Conservation (phyloP, 2,329 filamentous ascomycete genomes). For the Ophiosphaerella korrae region DNA sequence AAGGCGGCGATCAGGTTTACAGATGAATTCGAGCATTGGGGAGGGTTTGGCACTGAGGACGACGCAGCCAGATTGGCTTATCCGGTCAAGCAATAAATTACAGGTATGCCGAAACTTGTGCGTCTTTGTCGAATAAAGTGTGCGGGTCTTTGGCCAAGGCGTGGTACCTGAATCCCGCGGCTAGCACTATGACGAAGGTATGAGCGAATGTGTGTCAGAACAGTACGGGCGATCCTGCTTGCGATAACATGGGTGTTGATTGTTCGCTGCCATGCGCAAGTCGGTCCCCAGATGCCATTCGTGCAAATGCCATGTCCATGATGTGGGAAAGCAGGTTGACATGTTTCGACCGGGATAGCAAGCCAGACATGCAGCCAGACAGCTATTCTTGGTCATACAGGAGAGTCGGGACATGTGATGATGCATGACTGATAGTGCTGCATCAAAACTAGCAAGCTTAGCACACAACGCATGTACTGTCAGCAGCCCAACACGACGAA, state of each 20-base stretch:
- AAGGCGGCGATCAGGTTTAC: conserved; percentile 73
- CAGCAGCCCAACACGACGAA: background rate
- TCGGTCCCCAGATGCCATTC: background rate
- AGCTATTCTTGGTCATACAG: background rate
- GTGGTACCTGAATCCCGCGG: background rate
- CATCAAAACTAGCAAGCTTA: background rate
- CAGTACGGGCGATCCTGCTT: too few species aligned
- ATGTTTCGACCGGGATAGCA: background rate
- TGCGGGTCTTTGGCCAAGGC: background rate
- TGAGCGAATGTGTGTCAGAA: background rate
- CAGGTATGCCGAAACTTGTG: conserved; percentile 8
- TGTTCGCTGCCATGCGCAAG: background rate
- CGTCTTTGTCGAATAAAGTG: background rate
- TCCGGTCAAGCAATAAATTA: conserved; percentile 16
- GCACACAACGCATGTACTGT: background rate
- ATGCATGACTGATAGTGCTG: conserved; percentile 1
- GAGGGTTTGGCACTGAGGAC: conserved; percentile 48
- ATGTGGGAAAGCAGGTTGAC: too few species aligned
- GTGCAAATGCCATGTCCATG: background rate
- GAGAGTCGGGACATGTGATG: background rate
- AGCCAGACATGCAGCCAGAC: background rate
- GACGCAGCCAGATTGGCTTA: conserved; percentile 33
- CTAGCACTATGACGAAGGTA: conserved; percentile 1
- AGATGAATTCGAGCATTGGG: conserved; percentile 75
- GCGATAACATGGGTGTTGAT: background rate